A percentile compares a stretch with the other conserved stretches of the same genome.
phyloP scores from a whole-genome alignment of 1,139 yeast genomes.

The Candida neerlandica region DNA sequence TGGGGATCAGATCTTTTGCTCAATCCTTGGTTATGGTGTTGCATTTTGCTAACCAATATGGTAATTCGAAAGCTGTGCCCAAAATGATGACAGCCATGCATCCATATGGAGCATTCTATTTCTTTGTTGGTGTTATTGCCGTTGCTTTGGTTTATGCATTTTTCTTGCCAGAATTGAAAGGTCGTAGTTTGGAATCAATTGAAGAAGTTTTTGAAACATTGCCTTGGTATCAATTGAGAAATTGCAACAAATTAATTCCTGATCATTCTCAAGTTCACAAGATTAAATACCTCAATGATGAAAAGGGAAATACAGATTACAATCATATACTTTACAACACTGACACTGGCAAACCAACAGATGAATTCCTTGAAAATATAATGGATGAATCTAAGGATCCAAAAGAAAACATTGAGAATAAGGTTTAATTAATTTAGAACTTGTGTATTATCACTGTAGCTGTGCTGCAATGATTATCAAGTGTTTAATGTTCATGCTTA shows the following conservation, averaged over 20 bases:
- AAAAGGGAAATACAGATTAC: constrained; percentile 24
- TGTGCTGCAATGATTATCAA: neutral
- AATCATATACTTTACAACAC: constrained; percentile 23
- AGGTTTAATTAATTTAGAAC: constrained; percentile 4
- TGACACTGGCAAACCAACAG: constrained; percentile 19
- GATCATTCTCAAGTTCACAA: constrained; percentile 51
- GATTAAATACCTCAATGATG: constrained; percentile 20
- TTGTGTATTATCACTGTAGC: neutral
- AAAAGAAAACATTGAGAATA: constrained; percentile 10
- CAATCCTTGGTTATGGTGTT: constrained; percentile 57
- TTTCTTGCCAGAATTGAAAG: constrained; percentile 56
- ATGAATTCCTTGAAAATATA: constrained; percentile 17
- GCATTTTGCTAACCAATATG: constrained; percentile 63
- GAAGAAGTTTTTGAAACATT: constrained; percentile 54
- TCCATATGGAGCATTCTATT: constrained; percentile 56
- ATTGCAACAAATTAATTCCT: constrained; percentile 53
- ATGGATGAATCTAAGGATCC: constrained; percentile 5
- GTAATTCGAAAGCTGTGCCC: constrained; percentile 61
- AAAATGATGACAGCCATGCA: constrained; percentile 50
- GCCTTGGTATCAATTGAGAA: constrained; percentile 61
- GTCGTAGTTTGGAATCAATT: constrained; percentile 57
- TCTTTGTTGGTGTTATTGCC: constrained; percentile 49
- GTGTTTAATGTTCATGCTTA: no score
- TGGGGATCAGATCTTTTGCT: constrained; percentile 55
- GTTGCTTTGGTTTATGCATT: constrained; percentile 50